phyloP scores from a whole-genome alignment of 441 rosid genomes.

The Rhodomyrtus psidioides region DNA sequence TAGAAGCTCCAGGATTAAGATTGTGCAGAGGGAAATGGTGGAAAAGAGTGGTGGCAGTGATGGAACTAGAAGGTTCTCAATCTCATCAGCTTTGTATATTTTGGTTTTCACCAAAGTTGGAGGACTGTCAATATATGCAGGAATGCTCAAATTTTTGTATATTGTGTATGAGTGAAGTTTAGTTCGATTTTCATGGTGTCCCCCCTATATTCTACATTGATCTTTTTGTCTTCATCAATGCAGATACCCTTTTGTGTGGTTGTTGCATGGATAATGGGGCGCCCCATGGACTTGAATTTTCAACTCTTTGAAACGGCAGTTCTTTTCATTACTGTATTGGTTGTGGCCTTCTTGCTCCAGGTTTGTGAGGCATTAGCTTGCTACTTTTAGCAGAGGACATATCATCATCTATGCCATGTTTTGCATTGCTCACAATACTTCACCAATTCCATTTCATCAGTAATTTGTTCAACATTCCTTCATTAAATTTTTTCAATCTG shows the following conservation, averaged over 20 bases:
- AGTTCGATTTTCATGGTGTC: neutral
- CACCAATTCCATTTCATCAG: neutral
- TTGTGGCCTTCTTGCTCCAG: slow-evolving; percentile 94
- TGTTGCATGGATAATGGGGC: slow-evolving; percentile 88
- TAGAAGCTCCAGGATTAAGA: neutral
- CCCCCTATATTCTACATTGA: neutral
- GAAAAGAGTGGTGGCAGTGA: neutral
- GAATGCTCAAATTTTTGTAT: neutral
- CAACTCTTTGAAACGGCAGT: slow-evolving; percentile 91
- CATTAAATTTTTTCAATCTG: neutral
- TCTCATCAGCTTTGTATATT: neutral
- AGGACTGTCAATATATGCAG: neutral
- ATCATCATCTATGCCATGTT: neutral
- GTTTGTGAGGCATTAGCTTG: slow-evolving; percentile 12
- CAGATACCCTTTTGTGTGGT: slow-evolving; percentile 97
- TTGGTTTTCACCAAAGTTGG: neutral
- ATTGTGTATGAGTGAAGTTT: neutral
- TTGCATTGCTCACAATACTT: neutral
- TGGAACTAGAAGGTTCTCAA: neutral
- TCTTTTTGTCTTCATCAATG: neutral
- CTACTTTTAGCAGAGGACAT: neutral
- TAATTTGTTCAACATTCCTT: neutral
- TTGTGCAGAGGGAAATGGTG: neutral
- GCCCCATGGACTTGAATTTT: slow-evolving; percentile 84
- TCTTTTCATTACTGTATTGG: slow-evolving; percentile 82